Base-by-base conservation (phyloP, 129 eudicot species). In the Smallanthus sonchifolius region DNA sequence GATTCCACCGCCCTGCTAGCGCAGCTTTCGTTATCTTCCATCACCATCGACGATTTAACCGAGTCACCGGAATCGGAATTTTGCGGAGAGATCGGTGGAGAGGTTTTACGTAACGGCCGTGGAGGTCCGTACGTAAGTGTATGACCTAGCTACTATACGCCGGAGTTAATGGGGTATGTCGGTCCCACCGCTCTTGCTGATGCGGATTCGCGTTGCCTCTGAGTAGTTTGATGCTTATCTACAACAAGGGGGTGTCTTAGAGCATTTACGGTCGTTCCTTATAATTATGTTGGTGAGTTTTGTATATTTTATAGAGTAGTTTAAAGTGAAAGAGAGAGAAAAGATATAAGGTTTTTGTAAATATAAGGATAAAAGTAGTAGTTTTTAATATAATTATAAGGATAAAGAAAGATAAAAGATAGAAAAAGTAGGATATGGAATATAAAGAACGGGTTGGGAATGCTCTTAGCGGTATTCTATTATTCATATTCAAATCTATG, bases 21-120 rank as follows among this genome's bases (percentile, higher is more conserved):
- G 38, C 91, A 86, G 65, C 95, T 88, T 78, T 88, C 95, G 39
- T 74, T 87, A 61, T 82, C 91, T 10, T 88, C 95, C 84, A 86
- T 76, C 72, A 87, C 88, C 95, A 86, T 83, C 49, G 63, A 6
- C 38, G 65, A 5, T 30, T 16, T 15, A 15, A 47, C 52, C 52
- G 80, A 55, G 67, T 43, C 5, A 39, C 48, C 34, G 55, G 67
- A 73, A 56, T 54, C 45, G 16, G 43, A 49, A 74, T 44, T 0
- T 24, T 0, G 30, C 1, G 1, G 74, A 15, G 79, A 76, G 79
- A 65, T 76, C 69, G 56, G 30, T 55, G 65, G 10, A 43, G 65
- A 11, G 20, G 15, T 24, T 55, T 19, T 52, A 17, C 47, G 38
- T 4, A 35, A 34, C 17, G 30, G 30, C 30, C 30, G 30, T 44